Base-by-base conservation (phyloP, 148 eudicot genomes). In the Amaranthus hypochondriacus region DNA sequence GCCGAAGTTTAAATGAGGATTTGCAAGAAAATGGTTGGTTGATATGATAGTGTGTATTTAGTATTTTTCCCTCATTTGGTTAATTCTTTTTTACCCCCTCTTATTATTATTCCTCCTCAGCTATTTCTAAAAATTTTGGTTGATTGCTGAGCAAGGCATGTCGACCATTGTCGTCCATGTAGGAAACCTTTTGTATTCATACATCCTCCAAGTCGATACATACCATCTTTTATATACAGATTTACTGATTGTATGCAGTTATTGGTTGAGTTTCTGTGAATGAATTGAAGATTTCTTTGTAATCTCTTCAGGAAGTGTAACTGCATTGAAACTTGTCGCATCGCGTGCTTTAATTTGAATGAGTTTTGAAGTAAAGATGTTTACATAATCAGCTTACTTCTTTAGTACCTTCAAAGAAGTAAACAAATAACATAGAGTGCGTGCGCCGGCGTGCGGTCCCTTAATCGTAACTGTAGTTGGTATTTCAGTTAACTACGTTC, bases 1-100 rank as follows among this genome's bases (percentile, higher is more conserved):
- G 66, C 68, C 63, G 75, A 70, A 56, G 79, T 69, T 76, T 53
- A 68, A 56, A 57, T 64, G 69, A 62, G 70, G 62, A 64, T 64
- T 59, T 79, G 75, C 65, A 69, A 43, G 21, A 49, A 50, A 49
- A 18, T 62, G 71, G 68, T 64, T 69, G 82, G 82, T 71, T 76
- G 63, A 61, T 72, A 69, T 76, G 63, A 61, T 72, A 69, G 69
- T 76, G 76, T 76, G 83, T 76, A 80, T 80, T 76, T 80, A 80
- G 83, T 55, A 55, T 61, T 39, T 11, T 39, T 72, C 56, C 21
- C 69, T 52, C 75, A 76, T 80, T 76, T 71, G 79, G 83, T 76
- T 76, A 14, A 76, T 75, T 80, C 68, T 79, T 79, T 69, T 64
- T 50, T 46, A 3, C 7, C 9, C 5, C 10, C 3, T 10, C 7